phyloP scores from a whole-genome alignment of 1,139 yeast genomes.

The Protomyces inundatus region DNA sequence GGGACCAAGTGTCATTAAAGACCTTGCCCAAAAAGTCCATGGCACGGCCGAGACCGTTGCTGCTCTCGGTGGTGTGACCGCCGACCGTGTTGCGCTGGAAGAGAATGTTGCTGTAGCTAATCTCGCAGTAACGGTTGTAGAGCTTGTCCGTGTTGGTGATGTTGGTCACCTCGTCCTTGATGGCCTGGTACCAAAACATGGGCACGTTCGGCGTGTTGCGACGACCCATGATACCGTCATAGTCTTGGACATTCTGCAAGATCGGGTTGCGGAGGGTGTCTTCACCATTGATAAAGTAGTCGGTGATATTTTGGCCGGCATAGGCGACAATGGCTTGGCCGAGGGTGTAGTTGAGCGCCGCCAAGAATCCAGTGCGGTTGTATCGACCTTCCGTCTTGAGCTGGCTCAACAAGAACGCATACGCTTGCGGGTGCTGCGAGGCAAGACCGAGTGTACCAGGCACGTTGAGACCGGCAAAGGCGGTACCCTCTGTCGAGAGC shows the following conservation, averaged over 20 bases:
- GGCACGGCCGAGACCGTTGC: conserved; percentile 1
- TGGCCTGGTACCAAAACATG: conserved; percentile 36
- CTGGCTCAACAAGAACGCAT: conserved; percentile 11
- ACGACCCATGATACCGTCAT: conserved; percentile 32
- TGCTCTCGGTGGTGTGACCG: conserved; percentile 3
- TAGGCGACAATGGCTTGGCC: conserved; percentile 31
- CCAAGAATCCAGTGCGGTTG: conserved; percentile 27
- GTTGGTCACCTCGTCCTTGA: conserved; percentile 35
- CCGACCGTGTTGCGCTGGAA: conserved; percentile 32
- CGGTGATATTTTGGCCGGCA: conserved; percentile 32
- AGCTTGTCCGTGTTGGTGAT: conserved; percentile 32
- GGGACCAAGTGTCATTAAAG: conserved; percentile 2
- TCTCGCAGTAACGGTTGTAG: conserved; percentile 34
- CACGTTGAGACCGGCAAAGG: conserved; percentile 35
- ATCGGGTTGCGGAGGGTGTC: conserved; percentile 27
- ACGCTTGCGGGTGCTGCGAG: conserved; percentile 35
- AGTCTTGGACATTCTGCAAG: conserved; percentile 26
- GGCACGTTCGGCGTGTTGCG: conserved; percentile 34
- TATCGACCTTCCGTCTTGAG: conserved; percentile 26
- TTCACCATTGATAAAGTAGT: conserved; percentile 33
- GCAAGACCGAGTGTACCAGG: conserved; percentile 36
- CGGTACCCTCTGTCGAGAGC: conserved; percentile 30
- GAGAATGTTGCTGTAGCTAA: conserved; percentile 33
- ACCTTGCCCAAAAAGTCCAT: not conserved
- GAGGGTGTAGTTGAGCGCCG: conserved; percentile 32